Evolutionary conservation across 2,329 filamentous ascomycete genomes (phyloP).

Genomic region (Septoria linicola): DNA sequence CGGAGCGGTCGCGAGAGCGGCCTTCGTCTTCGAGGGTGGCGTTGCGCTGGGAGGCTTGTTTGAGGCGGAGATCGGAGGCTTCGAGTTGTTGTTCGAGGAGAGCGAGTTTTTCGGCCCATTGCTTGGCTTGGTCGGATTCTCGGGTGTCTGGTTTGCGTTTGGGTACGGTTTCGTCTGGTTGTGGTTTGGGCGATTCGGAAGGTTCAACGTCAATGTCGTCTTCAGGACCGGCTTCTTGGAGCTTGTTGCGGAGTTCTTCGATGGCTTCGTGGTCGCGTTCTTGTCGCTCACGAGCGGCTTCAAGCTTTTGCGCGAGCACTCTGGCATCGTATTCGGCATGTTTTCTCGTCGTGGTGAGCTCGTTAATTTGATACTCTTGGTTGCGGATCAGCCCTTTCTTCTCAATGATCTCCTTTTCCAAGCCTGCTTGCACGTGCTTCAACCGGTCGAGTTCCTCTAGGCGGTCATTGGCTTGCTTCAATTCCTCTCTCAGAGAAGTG

Average conservation of each 20-base stretch:
- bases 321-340: slow-evolving; percentile 51
- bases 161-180: slow-evolving; percentile 16
- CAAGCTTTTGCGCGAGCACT: slow-evolving; percentile 48
- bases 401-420: slow-evolving; percentile 54
- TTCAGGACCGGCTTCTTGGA: slow-evolving; percentile 44
- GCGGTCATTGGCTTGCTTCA: slow-evolving; percentile 46
- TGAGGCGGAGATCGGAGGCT: slow-evolving; percentile 35
- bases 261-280: slow-evolving; percentile 50
- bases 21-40: slow-evolving; percentile 33
- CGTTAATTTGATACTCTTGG: slow-evolving; percentile 53
- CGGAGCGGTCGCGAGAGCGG: slow-evolving; percentile 18
- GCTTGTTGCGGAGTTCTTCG: slow-evolving; percentile 47
- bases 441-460: slow-evolving; percentile 47
- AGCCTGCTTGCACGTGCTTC: slow-evolving; percentile 45
- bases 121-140: slow-evolving; percentile 31
- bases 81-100: slow-evolving; percentile 37
- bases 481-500: slow-evolving; percentile 46
- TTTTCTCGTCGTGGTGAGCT: slow-evolving; percentile 50
- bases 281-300: slow-evolving; percentile 49
- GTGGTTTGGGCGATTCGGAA: slow-evolving; percentile 15
- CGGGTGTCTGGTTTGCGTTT: slow-evolving; percentile 12
- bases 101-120: slow-evolving; percentile 34
- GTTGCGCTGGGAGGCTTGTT: slow-evolving; percentile 36
- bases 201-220: slow-evolving; percentile 30
- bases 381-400: slow-evolving; percentile 52